Percentiles rank a stretch among this genome's conserved stretches.
Evolutionary conservation across 2,329 filamentous ascomycete genomes (phyloP).

Genomic region (Ophiocordyceps australis): DNA sequence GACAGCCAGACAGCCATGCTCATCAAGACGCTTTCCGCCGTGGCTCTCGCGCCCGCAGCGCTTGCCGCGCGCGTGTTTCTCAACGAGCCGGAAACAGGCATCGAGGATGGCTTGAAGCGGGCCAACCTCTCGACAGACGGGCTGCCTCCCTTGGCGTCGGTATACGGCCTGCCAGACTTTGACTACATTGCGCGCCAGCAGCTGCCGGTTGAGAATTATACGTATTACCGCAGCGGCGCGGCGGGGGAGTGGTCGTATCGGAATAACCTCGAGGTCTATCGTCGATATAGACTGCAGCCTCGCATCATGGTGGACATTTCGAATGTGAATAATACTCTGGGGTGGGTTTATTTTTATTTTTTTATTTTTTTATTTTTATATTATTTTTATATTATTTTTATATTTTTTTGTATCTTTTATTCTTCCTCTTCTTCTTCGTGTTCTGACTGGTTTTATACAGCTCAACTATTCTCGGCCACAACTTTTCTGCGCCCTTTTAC

Average conservation of each 20-base stretch:
- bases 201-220: constrained; percentile 26
- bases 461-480: constrained; percentile 31
- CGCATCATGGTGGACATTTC: constrained; percentile 31
- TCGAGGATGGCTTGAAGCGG: constrained; percentile 18
- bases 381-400: too few species aligned
- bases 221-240: constrained; percentile 38
- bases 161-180: constrained; percentile 33
- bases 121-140: constrained; percentile 12
- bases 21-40: too few species aligned
- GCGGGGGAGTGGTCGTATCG: constrained; percentile 36
- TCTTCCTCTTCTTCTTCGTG: too few species aligned
- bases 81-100: constrained; percentile 26
- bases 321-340: constrained; percentile 18
- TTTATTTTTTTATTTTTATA: not conserved
- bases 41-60: constrained; percentile 3
- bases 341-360: constrained; percentile 4
- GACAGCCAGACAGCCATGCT: too few species aligned
- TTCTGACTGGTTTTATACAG: constrained; percentile 6
- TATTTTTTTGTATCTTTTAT: too few species aligned
- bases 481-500: constrained; percentile 35
- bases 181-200: constrained; percentile 30
- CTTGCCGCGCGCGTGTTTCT: constrained; percentile 23
- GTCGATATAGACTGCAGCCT: constrained; percentile 27
- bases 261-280: constrained; percentile 36
- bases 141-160: constrained; percentile 22